Percentiles rank a stretch among this genome's conserved stretches.
phyloP scores from a whole-genome alignment of 352 stramenopile species.

The Hyaloperonospora brassicae region DNA sequence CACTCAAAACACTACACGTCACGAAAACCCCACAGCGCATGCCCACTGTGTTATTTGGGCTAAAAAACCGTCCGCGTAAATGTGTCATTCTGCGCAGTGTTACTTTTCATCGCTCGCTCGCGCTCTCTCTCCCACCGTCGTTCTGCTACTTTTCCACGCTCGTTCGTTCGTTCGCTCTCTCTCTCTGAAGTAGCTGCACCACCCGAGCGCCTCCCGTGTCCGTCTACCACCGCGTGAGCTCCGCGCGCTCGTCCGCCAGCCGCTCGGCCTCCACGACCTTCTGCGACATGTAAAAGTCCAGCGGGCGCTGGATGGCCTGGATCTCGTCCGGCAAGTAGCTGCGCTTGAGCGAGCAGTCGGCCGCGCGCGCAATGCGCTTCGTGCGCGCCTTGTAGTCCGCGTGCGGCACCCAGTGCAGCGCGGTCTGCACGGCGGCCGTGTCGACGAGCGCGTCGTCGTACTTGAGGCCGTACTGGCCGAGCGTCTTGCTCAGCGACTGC shows the following conservation, averaged over 20 bases:
- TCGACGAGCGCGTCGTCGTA: conserved; percentile 84
- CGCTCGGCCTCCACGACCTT: conserved; percentile 49
- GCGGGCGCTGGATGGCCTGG: conserved; percentile 76
- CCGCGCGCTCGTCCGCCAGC: conserved; percentile 59
- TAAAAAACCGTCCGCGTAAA: no score
- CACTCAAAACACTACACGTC: no score
- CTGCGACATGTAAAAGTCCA: conserved; percentile 64
- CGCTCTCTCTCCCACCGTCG: neutral
- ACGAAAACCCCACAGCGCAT: no score
- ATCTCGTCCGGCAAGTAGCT: conserved; percentile 81
- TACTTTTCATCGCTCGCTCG: neutral
- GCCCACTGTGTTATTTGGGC: no score
- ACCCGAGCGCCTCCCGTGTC: conserved; percentile 8
- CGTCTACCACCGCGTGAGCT: conserved; percentile 82
- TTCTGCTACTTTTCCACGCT: neutral
- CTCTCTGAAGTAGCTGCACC: conserved; percentile 1
- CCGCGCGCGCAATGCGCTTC: conserved; percentile 71
- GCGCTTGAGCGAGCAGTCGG: conserved; percentile 82
- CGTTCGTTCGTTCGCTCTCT: neutral
- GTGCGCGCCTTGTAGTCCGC: conserved; percentile 69
- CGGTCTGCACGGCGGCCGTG: conserved; percentile 68
- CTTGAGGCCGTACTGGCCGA: conserved; percentile 79
- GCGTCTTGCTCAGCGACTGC: conserved; percentile 73
- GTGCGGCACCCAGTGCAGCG: conserved; percentile 70
- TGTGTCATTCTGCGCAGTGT: neutral